Evolutionary conservation across 2,329 filamentous ascomycete genomes (phyloP).

Genomic region (Trichoderma oligosporum): DNA sequence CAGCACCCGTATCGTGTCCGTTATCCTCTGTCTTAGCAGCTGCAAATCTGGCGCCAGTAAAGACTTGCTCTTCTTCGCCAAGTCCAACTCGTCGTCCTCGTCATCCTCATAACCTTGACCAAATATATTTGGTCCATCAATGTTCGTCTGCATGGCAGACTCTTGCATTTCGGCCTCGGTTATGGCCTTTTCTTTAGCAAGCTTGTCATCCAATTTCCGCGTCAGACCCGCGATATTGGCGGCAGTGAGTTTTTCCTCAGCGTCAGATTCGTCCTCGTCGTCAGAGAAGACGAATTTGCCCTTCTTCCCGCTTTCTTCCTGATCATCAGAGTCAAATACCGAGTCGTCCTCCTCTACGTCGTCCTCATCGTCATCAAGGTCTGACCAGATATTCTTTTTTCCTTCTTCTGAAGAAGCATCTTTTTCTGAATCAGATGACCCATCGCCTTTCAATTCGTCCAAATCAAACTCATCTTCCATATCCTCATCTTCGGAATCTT

Average conservation of each 20-base stretch:
- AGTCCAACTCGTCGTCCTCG: slow-evolving; percentile 55
- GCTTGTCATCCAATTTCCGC: slow-evolving; percentile 73
- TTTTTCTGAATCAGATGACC: slow-evolving; percentile 25
- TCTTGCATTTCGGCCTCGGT: slow-evolving; percentile 84
- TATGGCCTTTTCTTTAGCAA: slow-evolving; percentile 74
- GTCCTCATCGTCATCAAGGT: slow-evolving; percentile 36
- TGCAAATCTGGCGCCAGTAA: slow-evolving; percentile 85
- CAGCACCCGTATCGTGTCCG: slow-evolving; percentile 86
- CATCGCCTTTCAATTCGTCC: slow-evolving; percentile 45
- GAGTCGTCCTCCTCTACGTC: slow-evolving; percentile 50
- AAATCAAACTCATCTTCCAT: slow-evolving; percentile 41
- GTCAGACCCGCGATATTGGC: slow-evolving; percentile 95
- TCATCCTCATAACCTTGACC: slow-evolving; percentile 51
- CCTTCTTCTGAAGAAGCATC: slow-evolving; percentile 5
- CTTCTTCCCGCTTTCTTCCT: slow-evolving; percentile 42
- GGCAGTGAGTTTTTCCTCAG: slow-evolving; percentile 85
- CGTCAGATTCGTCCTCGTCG: slow-evolving; percentile 84
- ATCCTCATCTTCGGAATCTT: slow-evolving; percentile 46
- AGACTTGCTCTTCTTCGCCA: slow-evolving; percentile 55
- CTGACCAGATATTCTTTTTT: slow-evolving; percentile 27
- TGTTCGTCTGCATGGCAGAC: slow-evolving; percentile 86
- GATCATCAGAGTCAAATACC: slow-evolving; percentile 69
- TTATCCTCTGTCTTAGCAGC: slow-evolving; percentile 81
- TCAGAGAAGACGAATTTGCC: slow-evolving; percentile 80
- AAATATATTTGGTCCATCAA: slow-evolving; percentile 69